Conservation (phyloP, 2,329 filamentous ascomycete genomes). For the Aspergillus versicolor region DNA sequence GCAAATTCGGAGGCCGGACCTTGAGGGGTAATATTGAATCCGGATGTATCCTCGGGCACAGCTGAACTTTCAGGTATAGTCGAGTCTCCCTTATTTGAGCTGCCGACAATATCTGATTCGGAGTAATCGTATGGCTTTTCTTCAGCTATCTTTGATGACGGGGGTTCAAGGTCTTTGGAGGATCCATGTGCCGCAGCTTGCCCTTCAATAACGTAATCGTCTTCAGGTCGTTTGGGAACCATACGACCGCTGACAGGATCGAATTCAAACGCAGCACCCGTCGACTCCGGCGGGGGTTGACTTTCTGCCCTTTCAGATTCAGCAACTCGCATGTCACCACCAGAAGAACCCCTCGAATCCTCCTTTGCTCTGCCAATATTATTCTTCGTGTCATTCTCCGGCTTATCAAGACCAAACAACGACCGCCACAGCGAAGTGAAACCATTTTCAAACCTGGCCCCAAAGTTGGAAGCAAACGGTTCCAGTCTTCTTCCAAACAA, state of each 20-base stretch:
- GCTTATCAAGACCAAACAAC: conserved; percentile 21
- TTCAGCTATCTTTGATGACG: not conserved
- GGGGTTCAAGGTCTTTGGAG: not conserved
- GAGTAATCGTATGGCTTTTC: not conserved
- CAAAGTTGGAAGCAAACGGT: conserved; percentile 19
- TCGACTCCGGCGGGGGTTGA: not conserved
- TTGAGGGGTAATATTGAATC: not conserved
- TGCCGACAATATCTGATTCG: not conserved
- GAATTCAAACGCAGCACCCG: conserved; percentile 28
- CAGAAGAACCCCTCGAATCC: too few relatives aligned
- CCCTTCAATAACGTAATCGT: not conserved
- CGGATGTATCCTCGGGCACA: not conserved
- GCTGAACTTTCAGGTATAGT: not conserved
- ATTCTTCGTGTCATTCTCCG: not conserved
- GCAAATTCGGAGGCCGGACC: not conserved
- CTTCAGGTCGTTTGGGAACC: conserved; percentile 21
- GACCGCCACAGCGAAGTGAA: conserved; percentile 34
- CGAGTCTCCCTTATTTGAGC: not conserved
- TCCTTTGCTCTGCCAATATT: not conserved
- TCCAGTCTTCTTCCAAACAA: conserved; percentile 40
- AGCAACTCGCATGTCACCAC: too few relatives aligned
- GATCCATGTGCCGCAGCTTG: not conserved
- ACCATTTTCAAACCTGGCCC: conserved; percentile 20
- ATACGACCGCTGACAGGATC: conserved; percentile 46
- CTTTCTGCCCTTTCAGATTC: not conserved